Evolutionary conservation across 2,329 filamentous ascomycete species (phyloP), one percentile per base, ranked within the genome.

Genomic region (Talaromyces sp.): DNA sequence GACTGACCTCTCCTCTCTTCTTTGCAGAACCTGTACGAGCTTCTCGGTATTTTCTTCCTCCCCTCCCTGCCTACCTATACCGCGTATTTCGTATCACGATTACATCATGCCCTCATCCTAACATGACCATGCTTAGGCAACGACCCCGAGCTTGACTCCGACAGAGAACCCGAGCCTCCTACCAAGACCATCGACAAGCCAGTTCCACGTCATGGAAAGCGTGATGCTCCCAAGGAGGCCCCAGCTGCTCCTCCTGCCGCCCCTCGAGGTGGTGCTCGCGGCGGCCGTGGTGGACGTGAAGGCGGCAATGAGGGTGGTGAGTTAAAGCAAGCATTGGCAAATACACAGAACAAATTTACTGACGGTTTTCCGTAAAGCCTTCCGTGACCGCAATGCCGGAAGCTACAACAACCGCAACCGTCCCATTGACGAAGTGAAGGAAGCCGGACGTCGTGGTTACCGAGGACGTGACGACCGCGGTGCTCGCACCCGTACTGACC

Each of bases 181-280:
- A 89, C 91, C 75, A 95, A 92, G 87, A 90, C 91, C 79, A 87
- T 95, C 78, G 92, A 97, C 81, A 96, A 95, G 88, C 87, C 88
- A 71, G 81, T 85, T 72, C 84, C 87, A 75, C 89, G 92, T 80
- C 86, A 86, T 78, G 87, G 86, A 79, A 97, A 97, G 90, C 92
- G 92, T 84, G 93, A 94, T 83, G 90, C 86, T 78, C 89, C 90
- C 77, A 87, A 88, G 78, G 88, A 92, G 78, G 86, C 87, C 75
- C 88, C 90, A 66, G 22, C 60, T 10, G 71, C 72, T 65, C 77
- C 77, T 68, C 79, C 77, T 71, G 73, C 76, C 71, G 66, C 70
- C 49, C 69, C 69, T 47, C 67, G 70, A 57, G 69, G 69, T 52
- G 67, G 67, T 50, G 64, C 68, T 62, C 72, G 73, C 68, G 72